Percentiles rank a stretch among this genome's conserved stretches.
phyloP scores from a whole-genome alignment of 768 basidiomycete genomes.

The Antrodiella citrinella region DNA sequence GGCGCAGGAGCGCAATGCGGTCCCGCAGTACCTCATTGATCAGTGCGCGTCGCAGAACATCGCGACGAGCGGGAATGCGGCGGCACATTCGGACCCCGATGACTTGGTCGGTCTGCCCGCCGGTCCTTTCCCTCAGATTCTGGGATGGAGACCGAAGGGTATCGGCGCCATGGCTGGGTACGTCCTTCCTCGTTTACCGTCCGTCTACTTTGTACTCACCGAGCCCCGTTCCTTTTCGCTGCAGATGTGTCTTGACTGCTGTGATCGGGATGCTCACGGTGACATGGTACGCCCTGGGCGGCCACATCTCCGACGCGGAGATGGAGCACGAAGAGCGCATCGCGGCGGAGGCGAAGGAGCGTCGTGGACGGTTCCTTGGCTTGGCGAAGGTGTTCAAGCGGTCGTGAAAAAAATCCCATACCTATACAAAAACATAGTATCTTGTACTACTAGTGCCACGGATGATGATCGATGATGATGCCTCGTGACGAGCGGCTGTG shows the following conservation, averaged over 20 bases:
- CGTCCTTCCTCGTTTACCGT: conserved; percentile 14
- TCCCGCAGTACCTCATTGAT: conserved; percentile 57
- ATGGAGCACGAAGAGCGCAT: conserved; percentile 61
- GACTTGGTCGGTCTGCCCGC: conserved; percentile 58
- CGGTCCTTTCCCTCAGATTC: conserved; percentile 66
- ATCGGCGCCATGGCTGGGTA: conserved; percentile 73
- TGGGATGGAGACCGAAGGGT: conserved; percentile 68
- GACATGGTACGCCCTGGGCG: conserved; percentile 82
- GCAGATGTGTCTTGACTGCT: conserved; percentile 74
- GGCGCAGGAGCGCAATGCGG: conserved; percentile 45
- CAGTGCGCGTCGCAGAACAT: conserved; percentile 62
- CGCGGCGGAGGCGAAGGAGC: conserved; percentile 49
- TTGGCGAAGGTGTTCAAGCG: conserved; percentile 17
- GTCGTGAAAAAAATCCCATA: neutral
- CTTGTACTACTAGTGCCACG: too few species aligned
- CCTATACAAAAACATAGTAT: too few species aligned
- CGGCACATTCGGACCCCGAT: conserved; percentile 59
- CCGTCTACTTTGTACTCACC: neutral
- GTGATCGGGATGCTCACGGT: conserved; percentile 76
- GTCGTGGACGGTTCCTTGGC: conserved; percentile 38
- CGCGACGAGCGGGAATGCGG: conserved; percentile 76
- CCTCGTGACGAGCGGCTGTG: too few species aligned
- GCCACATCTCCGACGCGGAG: conserved; percentile 68
- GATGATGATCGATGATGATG: too few species aligned
- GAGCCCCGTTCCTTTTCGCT: conserved; percentile 2